Conservation (phyloP, 2,329 filamentous ascomycete genomes). For the Leptoxyphium fumago region DNA sequence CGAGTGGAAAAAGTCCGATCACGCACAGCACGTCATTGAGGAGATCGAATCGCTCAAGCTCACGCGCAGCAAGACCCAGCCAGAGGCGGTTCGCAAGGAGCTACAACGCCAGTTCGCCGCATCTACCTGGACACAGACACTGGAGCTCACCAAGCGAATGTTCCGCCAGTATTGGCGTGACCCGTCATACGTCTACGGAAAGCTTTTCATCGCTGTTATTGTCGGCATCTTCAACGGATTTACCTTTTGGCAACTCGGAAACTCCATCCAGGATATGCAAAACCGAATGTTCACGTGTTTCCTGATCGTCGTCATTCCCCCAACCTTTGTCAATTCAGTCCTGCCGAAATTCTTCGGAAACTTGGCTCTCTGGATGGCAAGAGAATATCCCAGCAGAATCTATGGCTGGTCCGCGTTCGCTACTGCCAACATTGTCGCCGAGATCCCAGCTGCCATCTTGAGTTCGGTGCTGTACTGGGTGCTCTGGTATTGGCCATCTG, state of each 20-base stretch:
- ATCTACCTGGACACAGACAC: constrained; percentile 46
- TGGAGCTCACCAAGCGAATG: constrained; percentile 52
- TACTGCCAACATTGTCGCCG: constrained; percentile 56
- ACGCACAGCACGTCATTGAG: constrained; percentile 42
- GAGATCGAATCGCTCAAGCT: constrained; percentile 53
- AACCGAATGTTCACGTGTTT: constrained; percentile 64
- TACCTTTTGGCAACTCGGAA: constrained; percentile 57
- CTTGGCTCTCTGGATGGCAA: constrained; percentile 55
- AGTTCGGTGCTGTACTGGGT: constrained; percentile 53
- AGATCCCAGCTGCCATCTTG: constrained; percentile 56
- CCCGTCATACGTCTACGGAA: constrained; percentile 62
- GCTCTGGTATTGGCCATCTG: constrained; percentile 64
- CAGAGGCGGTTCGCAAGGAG: constrained; percentile 23
- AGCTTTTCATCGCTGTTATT: constrained; percentile 56
- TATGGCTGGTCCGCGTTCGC: constrained; percentile 67
- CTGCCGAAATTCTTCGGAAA: constrained; percentile 68
- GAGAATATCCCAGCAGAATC: constrained; percentile 59
- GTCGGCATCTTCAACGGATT: constrained; percentile 68
- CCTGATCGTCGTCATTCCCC: constrained; percentile 42
- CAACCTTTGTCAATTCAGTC: constrained; percentile 57
- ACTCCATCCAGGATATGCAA: constrained; percentile 54
- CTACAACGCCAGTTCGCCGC: constrained; percentile 44
- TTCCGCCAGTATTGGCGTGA: constrained; percentile 57
- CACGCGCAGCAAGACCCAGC: constrained; percentile 35
- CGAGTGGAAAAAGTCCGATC: constrained; percentile 53